These are phyloP conservation scores for Jaminaea rosea DNA, from an alignment of 1,284 basidiomycete genomes.

Conservation along the genomic window DNA sequence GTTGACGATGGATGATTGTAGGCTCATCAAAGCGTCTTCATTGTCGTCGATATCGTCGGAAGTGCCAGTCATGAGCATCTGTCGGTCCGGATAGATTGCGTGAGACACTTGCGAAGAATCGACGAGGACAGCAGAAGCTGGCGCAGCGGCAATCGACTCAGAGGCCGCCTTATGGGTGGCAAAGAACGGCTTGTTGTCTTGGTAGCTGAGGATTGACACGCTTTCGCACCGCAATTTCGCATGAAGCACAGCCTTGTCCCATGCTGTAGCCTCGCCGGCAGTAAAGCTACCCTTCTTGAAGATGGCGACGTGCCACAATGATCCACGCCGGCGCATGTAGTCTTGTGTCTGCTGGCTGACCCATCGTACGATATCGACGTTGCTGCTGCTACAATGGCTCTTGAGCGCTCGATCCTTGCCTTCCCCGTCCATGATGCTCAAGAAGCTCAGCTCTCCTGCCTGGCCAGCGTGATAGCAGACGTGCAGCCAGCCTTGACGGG, in stretches of 20 bases:
- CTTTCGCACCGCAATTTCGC: no score
- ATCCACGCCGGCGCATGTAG: neutral
- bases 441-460: conserved; percentile 10
- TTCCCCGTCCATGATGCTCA: conserved; percentile 25
- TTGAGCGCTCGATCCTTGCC: conserved; percentile 8
- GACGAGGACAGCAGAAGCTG: neutral
- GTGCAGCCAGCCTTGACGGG: conserved; percentile 9
- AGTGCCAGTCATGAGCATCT: no score
- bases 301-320: neutral
- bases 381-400: neutral
- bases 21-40: no score
- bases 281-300: neutral
- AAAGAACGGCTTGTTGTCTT: no score
- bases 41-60: no score
- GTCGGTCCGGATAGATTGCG: no score
- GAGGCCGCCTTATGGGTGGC: no score
- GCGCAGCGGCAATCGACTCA: neutral
- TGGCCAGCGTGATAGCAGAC: conserved; percentile 10
- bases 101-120: no score
- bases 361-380: neutral
- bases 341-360: neutral
- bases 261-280: neutral
- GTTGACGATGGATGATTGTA: no score
- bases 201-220: no score
- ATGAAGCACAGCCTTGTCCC: no score